These are phyloP conservation scores for Cytospora schulzeri DNA, from an alignment of 2,329 filamentous ascomycete genomes.

Conservation along the genomic window DNA sequence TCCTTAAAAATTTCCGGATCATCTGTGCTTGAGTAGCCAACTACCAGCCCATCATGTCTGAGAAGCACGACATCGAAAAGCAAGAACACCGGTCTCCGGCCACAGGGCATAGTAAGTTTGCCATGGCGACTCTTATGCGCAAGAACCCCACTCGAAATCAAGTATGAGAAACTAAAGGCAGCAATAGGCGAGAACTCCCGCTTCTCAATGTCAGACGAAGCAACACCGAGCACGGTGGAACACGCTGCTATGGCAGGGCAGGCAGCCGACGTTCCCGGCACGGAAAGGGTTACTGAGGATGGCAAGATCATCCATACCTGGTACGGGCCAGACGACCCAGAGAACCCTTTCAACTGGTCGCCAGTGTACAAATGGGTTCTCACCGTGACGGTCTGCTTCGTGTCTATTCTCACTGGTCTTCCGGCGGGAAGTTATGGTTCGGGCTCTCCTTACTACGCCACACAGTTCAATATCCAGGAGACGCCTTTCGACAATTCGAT, in stretches of 20 bases:
- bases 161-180: background rate
- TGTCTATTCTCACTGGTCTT: conserved; percentile 20
- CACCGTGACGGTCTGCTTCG: conserved; percentile 22
- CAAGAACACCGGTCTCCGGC: conserved; percentile 12
- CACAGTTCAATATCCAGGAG: conserved; percentile 19
- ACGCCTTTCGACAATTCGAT: conserved; percentile 26
- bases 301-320: conserved; percentile 50
- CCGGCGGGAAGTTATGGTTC: conserved; percentile 23
- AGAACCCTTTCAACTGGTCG: conserved; percentile 57
- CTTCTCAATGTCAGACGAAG: conserved; percentile 6
- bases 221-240: background rate
- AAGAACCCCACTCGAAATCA: background rate
- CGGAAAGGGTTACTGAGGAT: conserved; percentile 30
- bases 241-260: background rate
- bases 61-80: conserved; percentile 14
- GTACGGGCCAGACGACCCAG: conserved; percentile 48
- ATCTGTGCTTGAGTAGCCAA: background rate
- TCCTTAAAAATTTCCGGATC: background rate
- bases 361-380: conserved; percentile 46
- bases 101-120: conserved; percentile 10
- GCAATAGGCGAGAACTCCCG: background rate
- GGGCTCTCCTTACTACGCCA: conserved; percentile 14
- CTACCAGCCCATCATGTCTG: background rate
- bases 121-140: background rate
- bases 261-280: conserved; percentile 10